phyloP scores from a whole-genome alignment of 2,329 filamentous ascomycete species.

The Botryotinia calthae region DNA sequence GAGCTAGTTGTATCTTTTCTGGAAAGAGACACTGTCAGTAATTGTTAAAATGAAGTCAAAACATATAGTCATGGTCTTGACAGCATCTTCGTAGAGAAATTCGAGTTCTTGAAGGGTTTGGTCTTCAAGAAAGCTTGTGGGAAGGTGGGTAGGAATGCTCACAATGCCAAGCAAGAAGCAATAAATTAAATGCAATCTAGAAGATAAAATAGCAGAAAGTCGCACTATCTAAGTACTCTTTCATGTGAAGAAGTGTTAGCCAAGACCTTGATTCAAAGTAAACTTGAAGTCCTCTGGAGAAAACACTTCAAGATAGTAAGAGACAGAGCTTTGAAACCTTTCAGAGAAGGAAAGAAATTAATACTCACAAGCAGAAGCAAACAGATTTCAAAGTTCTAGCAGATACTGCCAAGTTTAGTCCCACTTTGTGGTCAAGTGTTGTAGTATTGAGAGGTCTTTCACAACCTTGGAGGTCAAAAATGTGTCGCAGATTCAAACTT shows the following conservation, averaged over 20 bases:
- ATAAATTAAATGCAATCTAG: background rate
- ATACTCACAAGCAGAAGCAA: background rate
- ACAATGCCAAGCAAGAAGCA: background rate
- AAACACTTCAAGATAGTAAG: background rate
- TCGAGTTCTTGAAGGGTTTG: background rate
- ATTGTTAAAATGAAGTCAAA: background rate
- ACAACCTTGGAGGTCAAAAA: background rate
- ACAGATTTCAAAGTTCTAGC: accelerated
- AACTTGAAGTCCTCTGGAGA: no score
- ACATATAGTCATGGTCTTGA: background rate
- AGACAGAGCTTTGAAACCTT: background rate
- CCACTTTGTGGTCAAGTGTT: background rate
- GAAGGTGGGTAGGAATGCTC: background rate
- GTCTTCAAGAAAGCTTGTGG: background rate
- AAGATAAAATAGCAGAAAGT: background rate
- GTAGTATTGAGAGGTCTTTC: background rate
- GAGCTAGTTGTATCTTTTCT: background rate
- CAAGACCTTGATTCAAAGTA: background rate
- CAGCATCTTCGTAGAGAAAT: background rate
- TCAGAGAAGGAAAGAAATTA: no score
- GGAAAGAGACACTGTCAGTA: background rate
- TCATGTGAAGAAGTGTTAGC: background rate
- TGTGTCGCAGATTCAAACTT: background rate
- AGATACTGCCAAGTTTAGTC: background rate
- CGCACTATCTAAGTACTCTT: no score